phyloP scores from a whole-genome alignment of 2,329 filamentous ascomycete species.

The Apiospora phragmitis region DNA sequence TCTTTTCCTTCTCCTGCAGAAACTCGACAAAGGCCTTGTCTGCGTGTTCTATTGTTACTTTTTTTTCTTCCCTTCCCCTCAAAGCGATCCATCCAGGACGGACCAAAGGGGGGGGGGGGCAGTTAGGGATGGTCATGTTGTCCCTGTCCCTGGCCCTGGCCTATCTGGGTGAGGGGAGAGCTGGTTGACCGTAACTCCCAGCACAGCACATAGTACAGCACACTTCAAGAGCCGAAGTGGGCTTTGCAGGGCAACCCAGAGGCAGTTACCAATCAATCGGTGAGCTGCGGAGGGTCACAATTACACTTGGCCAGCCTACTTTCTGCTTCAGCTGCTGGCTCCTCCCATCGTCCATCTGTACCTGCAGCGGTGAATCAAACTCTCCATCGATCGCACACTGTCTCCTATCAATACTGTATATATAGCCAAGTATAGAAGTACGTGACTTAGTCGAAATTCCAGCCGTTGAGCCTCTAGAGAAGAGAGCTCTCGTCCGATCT shows the following conservation, averaged over 20 bases:
- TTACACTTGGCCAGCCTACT: conserved; percentile 7
- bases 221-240: not conserved
- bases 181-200: conserved; percentile 7
- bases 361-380: conserved; percentile 8
- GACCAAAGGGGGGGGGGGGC: not conserved
- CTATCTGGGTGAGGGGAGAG: not conserved
- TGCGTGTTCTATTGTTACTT: not conserved
- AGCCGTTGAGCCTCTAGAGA: not conserved
- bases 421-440: too few relatives aligned
- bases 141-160: not conserved
- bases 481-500: not conserved
- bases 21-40: not conserved
- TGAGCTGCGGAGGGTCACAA: conserved; percentile 4
- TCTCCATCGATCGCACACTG: not conserved
- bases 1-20: too few relatives aligned
- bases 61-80: not conserved
- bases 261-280: not conserved
- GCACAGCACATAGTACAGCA: conserved; percentile 4
- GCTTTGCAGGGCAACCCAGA: not conserved
- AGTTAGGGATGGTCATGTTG: not conserved
- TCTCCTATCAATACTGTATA: not conserved
- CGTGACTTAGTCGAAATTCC: too few relatives aligned
- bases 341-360: not conserved
- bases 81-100: not conserved
- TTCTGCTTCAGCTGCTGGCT: not conserved